These are phyloP conservation scores for Hypholoma sublateritium DNA, from an alignment of 768 basidiomycete species.

Conservation along the genomic window DNA sequence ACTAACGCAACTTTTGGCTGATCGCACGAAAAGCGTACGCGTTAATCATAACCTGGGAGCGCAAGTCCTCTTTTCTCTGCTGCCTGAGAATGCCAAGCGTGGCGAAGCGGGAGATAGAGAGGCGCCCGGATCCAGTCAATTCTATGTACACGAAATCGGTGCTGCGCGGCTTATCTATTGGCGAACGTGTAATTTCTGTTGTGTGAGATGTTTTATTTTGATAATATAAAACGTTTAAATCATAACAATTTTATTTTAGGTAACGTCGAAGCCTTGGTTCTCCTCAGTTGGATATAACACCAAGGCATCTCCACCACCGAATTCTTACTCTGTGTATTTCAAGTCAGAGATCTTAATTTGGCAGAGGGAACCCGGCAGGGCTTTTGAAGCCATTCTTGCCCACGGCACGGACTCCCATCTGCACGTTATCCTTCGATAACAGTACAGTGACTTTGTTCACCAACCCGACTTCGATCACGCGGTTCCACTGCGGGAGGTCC, in stretches of 20 bases:
- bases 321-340: neutral
- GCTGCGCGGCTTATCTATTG: neutral
- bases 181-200: neutral
- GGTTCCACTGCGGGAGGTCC: constrained; percentile 48
- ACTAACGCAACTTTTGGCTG: neutral
- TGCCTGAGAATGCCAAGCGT: neutral
- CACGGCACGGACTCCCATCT: constrained; percentile 49
- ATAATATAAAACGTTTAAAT: neutral
- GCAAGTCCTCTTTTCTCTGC: neutral
- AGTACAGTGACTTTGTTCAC: constrained; percentile 39
- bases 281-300: neutral
- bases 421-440: constrained; percentile 52
- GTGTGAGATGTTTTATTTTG: neutral
- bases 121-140: neutral
- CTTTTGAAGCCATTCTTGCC: constrained; percentile 53
- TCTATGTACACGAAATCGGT: neutral
- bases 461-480: constrained; percentile 48
- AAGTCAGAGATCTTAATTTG: neutral
- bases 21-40: neutral
- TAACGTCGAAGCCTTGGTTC: neutral
- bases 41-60: constrained; percentile 1
- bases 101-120: neutral
- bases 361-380: constrained; percentile 44
- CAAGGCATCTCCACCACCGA: neutral
- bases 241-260: neutral